Base-by-base conservation (phyloP, 495 filamentous ascomycete genomes). In the Entonaema liquescens region DNA sequence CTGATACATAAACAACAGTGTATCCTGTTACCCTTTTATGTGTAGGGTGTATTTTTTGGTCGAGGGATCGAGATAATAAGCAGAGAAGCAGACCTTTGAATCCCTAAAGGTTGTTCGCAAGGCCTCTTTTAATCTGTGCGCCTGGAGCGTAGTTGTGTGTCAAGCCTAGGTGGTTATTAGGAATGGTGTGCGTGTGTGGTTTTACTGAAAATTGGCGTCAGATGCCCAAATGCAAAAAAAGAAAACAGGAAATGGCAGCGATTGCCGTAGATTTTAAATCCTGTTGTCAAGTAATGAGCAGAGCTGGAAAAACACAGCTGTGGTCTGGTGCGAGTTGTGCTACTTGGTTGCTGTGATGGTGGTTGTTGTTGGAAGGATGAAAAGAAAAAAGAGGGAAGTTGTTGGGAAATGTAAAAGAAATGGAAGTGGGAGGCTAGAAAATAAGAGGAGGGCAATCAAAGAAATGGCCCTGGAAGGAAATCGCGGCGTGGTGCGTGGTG, bases 1-100 rank as follows among this genome's bases (percentile, higher is more conserved):
- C 83, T 85, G 83, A 85, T 85, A 85, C 83, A 85, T 85, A 85
- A 85, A 85, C 83, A 85, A 78, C 77, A 78, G 76, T 78, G 77
- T 83, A 74, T 73, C 68, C 79, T 78, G 78, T 81, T 19, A 74
- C 77, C 78, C 75, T 78, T 77, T 70, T 79, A 75, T 75, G 77
- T 80, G 62, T 70, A 74, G 74, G 69, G 71, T 69, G 73, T 68
- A 72, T 74, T 62, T 31, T 74, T 62, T 31, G 50, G 58, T 71
- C 47, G 44, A 52, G 31, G 50, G 66, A 23, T 54, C n/a, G 23
- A 42, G 58, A 36, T 36, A 38, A 17, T 36, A 62, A 57, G 67
- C 60, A 58, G 61, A n/a, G 52, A 69, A 62, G 52, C 57, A 71
- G 69, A 60, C 58, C 52, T 54, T 54, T 35, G 53, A 33, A 65